These are phyloP conservation scores for Boletus rubroflammeus DNA, from an alignment of 768 basidiomycete species.

Conservation along the genomic window DNA sequence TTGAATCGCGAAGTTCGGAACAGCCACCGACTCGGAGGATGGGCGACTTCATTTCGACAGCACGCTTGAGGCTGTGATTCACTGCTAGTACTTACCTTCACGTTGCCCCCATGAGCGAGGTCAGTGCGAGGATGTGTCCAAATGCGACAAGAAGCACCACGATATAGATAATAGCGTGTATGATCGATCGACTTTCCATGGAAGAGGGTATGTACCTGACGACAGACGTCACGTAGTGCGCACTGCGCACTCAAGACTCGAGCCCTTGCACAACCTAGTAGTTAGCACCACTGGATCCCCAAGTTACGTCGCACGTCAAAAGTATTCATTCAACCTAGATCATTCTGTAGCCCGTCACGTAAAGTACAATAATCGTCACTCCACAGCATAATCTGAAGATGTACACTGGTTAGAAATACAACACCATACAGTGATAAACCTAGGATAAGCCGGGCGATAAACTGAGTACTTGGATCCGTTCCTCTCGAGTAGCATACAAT, in stretches of 20 bases:
- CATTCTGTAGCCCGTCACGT: background rate
- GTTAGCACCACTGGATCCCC: background rate
- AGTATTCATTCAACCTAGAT: background rate
- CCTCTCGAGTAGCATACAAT: slow-evolving; percentile 66
- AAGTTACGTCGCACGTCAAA: background rate
- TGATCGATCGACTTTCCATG: background rate
- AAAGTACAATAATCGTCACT: background rate
- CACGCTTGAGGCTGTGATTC: background rate
- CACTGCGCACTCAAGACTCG: background rate
- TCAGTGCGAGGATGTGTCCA: background rate
- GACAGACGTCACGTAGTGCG: too few relatives aligned
- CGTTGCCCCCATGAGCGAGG: background rate
- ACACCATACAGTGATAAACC: background rate
- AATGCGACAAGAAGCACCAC: too few relatives aligned
- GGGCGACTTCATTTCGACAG: too few relatives aligned
- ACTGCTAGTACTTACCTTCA: too few relatives aligned
- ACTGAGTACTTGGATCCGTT: slow-evolving; percentile 59
- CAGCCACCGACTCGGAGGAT: too few relatives aligned
- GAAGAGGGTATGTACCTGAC: background rate
- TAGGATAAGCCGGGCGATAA: slow-evolving; percentile 24
- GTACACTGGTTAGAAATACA: background rate
- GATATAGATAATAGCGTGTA: too few relatives aligned
- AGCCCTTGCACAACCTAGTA: background rate
- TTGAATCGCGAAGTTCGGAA: too few relatives aligned
- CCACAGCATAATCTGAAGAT: background rate